Conservation (phyloP, 306 rosid species). For the Sophora flavescens region DNA sequence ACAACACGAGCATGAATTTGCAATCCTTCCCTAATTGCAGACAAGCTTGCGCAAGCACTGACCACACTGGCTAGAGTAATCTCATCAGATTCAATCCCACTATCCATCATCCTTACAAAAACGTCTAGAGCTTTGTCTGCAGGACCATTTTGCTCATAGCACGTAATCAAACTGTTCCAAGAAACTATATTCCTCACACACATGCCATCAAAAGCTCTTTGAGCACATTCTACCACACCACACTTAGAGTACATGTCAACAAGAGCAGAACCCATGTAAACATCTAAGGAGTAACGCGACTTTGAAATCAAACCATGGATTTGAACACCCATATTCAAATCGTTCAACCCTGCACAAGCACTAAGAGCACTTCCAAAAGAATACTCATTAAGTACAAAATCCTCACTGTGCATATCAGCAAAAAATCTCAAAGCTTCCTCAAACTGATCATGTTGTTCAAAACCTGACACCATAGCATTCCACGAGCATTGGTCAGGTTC, state of each 20-base stretch:
- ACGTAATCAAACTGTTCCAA: constrained; percentile 73
- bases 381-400: constrained; percentile 58
- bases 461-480: constrained; percentile 63
- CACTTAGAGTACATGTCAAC: constrained; percentile 69
- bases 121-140: constrained; percentile 56
- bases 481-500: constrained; percentile 68
- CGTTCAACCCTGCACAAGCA: constrained; percentile 62
- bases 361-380: constrained; percentile 65
- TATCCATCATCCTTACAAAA: constrained; percentile 62
- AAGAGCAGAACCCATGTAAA: constrained; percentile 66
- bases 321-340: constrained; percentile 61
- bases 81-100: constrained; percentile 62
- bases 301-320: constrained; percentile 59
- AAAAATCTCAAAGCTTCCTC: constrained; percentile 57
- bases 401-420: constrained; percentile 54
- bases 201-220: constrained; percentile 63
- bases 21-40: constrained; percentile 61
- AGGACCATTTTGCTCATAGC: constrained; percentile 73
- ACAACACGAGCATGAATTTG: constrained; percentile 61
- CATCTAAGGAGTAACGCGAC: constrained; percentile 46
- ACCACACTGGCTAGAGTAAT: constrained; percentile 69
- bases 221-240: constrained; percentile 58
- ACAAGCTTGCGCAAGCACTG: constrained; percentile 65
- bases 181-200: constrained; percentile 59
- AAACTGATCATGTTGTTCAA: constrained; percentile 51